Evolutionary conservation across 75 land plant genomes (phyloP).

Genomic region (Larix kaempferi): DNA sequence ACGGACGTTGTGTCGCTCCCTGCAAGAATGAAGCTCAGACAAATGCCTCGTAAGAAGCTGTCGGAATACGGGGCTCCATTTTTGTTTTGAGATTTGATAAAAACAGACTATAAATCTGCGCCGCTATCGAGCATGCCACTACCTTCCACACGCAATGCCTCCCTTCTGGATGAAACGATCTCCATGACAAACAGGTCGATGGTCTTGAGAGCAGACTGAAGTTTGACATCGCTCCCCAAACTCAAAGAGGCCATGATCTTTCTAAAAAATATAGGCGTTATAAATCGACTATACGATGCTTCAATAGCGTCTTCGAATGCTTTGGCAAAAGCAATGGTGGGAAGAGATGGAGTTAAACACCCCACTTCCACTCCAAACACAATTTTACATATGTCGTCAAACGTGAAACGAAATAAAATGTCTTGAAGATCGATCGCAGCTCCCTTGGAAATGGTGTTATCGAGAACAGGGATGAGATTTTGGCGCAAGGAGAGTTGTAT

Average conservation of each 20-base stretch:
- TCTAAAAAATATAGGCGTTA: slow-evolving; percentile 15
- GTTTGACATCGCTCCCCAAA: no score
- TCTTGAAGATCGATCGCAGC: slow-evolving; percentile 28
- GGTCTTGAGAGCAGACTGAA: no score
- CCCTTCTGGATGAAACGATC: no score
- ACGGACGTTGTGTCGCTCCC: slow-evolving; percentile 74
- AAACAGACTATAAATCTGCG: no score
- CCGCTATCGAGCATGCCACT: background rate
- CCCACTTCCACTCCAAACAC: slow-evolving; percentile 25
- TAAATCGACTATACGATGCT: slow-evolving; percentile 7
- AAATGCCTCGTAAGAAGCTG: slow-evolving; percentile 50
- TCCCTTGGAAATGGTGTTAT: no score
- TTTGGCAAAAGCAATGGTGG: slow-evolving; percentile 19
- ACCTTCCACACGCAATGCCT: background rate
- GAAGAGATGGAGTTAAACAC: slow-evolving; percentile 14
- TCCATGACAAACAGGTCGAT: no score
- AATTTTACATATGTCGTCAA: slow-evolving; percentile 21
- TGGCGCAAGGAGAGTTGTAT: slow-evolving; percentile 1
- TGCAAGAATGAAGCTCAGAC: slow-evolving; percentile 63
- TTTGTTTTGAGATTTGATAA: no score
- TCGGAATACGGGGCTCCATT: no score
- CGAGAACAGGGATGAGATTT: slow-evolving; percentile 11
- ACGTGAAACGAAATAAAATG: slow-evolving; percentile 21
- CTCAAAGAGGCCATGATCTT: background rate
- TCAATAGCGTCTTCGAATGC: slow-evolving; percentile 23